Conservation (phyloP, 2,329 filamentous ascomycete species). For the Fusarium lyarnte region DNA sequence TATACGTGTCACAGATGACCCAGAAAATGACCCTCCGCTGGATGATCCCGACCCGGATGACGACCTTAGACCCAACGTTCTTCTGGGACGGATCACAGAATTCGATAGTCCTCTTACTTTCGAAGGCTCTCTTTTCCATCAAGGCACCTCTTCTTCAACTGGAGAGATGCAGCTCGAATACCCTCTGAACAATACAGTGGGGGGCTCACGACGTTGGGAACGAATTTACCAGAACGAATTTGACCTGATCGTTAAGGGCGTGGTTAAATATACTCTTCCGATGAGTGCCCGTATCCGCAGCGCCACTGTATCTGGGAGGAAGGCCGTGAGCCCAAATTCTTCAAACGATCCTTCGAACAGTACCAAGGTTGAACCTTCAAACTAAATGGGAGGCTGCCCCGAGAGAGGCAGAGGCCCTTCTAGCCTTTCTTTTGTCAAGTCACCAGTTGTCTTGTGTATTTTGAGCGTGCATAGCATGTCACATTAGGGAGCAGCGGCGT, state of each 20-base stretch:
- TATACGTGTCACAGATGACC: conserved; percentile 46
- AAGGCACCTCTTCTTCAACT: conserved; percentile 74
- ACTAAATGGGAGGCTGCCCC: conserved; percentile 28
- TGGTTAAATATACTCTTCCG: conserved; percentile 81
- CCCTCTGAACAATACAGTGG: conserved; percentile 89
- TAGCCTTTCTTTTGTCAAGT: conserved; percentile 42
- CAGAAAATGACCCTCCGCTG: conserved; percentile 50
- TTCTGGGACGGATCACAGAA: conserved; percentile 86
- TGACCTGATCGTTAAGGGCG: conserved; percentile 89
- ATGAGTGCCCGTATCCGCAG: conserved; percentile 69
- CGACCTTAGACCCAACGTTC: conserved; percentile 76
- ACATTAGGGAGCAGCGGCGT: conserved; percentile 48
- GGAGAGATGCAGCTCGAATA: conserved; percentile 84
- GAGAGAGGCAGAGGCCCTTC: conserved; percentile 25
- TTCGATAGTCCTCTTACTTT: conserved; percentile 92
- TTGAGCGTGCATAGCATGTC: conserved; percentile 51
- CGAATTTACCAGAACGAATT: conserved; percentile 91
- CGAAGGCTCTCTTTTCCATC: conserved; percentile 87
- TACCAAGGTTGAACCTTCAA: conserved; percentile 56
- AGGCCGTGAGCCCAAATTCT: conserved; percentile 69
- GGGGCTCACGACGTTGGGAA: conserved; percentile 89
- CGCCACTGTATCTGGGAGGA: conserved; percentile 67
- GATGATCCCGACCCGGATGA: conserved; percentile 74
- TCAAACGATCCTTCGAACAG: conserved; percentile 77
- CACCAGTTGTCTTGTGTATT: conserved; percentile 43